Percentiles rank a stretch among this genome's conserved stretches.
phyloP scores from a whole-genome alignment of 495 filamentous ascomycete species.

The Penicillium pancosmium region DNA sequence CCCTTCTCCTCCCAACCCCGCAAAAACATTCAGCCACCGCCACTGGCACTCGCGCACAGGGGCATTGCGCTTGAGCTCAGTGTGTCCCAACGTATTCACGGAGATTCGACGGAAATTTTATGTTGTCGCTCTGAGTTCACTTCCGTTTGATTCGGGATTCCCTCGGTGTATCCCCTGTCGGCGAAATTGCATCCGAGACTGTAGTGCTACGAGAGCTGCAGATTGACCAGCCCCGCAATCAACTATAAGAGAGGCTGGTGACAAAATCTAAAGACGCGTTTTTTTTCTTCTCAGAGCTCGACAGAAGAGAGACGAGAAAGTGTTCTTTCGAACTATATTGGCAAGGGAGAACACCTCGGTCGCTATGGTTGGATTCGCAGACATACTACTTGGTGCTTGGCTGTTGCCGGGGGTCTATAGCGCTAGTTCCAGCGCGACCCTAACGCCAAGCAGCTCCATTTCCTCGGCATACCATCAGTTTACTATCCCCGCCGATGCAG shows the following conservation, averaged over 20 bases:
- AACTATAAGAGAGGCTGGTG: slow-evolving; percentile 18
- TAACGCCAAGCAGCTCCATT: slow-evolving; percentile 15
- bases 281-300: not conserved
- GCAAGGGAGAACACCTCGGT: not conserved
- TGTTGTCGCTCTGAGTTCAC: slow-evolving; percentile 8
- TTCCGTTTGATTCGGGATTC: slow-evolving; percentile 13
- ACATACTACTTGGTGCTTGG: slow-evolving; percentile 29
- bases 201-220: slow-evolving; percentile 2
- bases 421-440: slow-evolving; percentile 29
- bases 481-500: slow-evolving; percentile 60
- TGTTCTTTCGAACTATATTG: not conserved
- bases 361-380: slow-evolving; percentile 34
- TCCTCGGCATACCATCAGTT: slow-evolving; percentile 39
- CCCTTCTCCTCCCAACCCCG: slow-evolving; percentile 19
- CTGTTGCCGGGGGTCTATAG: slow-evolving; percentile 35
- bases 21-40: slow-evolving; percentile 19
- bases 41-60: not conserved
- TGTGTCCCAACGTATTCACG: slow-evolving; percentile 8
- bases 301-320: slow-evolving; percentile 13
- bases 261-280: not conserved
- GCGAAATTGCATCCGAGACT: slow-evolving; percentile 5
- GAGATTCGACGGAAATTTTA: slow-evolving; percentile 27
- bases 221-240: slow-evolving; percentile 5
- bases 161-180: slow-evolving; percentile 7
- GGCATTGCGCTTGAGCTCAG: too few species aligned